Percentiles rank a stretch among this genome's conserved stretches.
Evolutionary conservation across 192 early-diverging fungal genomes (phyloP).

Genomic region (Coemansia sp.): DNA sequence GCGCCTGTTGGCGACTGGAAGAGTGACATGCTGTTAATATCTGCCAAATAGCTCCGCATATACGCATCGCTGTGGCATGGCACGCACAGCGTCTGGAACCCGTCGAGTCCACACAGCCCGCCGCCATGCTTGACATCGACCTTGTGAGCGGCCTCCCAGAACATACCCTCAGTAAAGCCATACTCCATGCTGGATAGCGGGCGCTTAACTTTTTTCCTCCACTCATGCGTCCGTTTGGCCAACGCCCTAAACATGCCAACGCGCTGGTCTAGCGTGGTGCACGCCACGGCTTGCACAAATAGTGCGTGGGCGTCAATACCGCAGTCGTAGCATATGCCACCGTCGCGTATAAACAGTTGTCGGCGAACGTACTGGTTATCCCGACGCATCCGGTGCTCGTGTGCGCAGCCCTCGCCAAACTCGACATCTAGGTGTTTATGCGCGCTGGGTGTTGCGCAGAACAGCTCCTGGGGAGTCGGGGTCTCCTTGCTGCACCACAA

Average conservation of each 20-base stretch:
- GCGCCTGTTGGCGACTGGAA: slow-evolving; percentile 17
- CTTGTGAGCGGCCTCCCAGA: slow-evolving; percentile 52
- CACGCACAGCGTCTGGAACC: slow-evolving; percentile 47
- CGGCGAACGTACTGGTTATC: slow-evolving; percentile 43
- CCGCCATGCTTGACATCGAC: slow-evolving; percentile 50
- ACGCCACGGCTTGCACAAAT: slow-evolving; percentile 19
- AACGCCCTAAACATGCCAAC: slow-evolving; percentile 20
- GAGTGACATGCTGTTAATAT: slow-evolving; percentile 17
- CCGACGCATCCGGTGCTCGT: slow-evolving; percentile 47
- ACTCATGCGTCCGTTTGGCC: slow-evolving; percentile 24
- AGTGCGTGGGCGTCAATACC: slow-evolving; percentile 33
- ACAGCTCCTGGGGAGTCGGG: slow-evolving; percentile 7
- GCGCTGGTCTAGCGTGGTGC: slow-evolving; percentile 25
- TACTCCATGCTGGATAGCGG: slow-evolving; percentile 31
- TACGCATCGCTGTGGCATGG: slow-evolving; percentile 45
- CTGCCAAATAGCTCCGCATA: slow-evolving; percentile 34
- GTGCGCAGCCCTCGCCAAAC: slow-evolving; percentile 46
- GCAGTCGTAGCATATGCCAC: slow-evolving; percentile 42
- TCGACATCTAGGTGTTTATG: not conserved
- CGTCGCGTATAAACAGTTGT: slow-evolving; percentile 46
- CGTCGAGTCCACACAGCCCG: slow-evolving; percentile 48
- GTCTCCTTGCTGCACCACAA: slow-evolving; percentile 47
- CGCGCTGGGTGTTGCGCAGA: slow-evolving; percentile 18
- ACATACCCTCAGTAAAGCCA: slow-evolving; percentile 44
- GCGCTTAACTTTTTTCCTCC: slow-evolving; percentile 26